Evolutionary conservation across 139 green algal species (phyloP).

Genomic region (Chlamydomonas sp.): DNA sequence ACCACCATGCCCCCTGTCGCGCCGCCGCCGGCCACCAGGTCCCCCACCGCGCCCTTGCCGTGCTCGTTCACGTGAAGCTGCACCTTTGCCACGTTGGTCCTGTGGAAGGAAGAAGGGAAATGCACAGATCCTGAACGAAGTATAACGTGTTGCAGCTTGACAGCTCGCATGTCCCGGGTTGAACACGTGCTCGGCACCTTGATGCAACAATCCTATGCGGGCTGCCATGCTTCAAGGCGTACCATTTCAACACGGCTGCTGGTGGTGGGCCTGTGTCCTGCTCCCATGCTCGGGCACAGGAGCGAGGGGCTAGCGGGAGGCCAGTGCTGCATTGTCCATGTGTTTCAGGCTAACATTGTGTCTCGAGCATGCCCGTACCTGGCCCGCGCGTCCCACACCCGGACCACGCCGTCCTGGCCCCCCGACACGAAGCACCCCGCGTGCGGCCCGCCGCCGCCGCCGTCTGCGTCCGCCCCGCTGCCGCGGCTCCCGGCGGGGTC

Average conservation of each 20-base stretch:
- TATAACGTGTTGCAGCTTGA: too few relatives aligned
- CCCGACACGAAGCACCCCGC: slow-evolving; percentile 52
- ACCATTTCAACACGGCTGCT: too few relatives aligned
- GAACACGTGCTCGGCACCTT: too few relatives aligned
- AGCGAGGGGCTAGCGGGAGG: not conserved
- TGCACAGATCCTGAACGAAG: too few relatives aligned
- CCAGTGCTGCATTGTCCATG: not conserved
- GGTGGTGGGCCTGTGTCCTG: too few relatives aligned
- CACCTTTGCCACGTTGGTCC: slow-evolving; percentile 49
- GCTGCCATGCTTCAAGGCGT: too few relatives aligned
- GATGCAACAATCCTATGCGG: too few relatives aligned
- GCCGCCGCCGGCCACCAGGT: slow-evolving; percentile 57
- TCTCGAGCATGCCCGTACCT: not conserved
- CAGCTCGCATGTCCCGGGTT: too few relatives aligned
- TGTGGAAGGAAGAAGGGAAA: not conserved
- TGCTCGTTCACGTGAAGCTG: slow-evolving; percentile 62
- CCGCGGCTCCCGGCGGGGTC: slow-evolving; percentile 13
- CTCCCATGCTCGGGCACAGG: not conserved
- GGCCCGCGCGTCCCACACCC: slow-evolving; percentile 31
- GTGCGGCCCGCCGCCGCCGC: not conserved
- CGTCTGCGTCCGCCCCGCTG: not conserved
- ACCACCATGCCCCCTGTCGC: slow-evolving; percentile 48
- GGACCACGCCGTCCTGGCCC: slow-evolving; percentile 40
- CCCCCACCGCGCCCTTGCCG: slow-evolving; percentile 64
- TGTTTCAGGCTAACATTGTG: not conserved